phyloP scores from a whole-genome alignment of 768 basidiomycete species.

The Suillus bovinus region DNA sequence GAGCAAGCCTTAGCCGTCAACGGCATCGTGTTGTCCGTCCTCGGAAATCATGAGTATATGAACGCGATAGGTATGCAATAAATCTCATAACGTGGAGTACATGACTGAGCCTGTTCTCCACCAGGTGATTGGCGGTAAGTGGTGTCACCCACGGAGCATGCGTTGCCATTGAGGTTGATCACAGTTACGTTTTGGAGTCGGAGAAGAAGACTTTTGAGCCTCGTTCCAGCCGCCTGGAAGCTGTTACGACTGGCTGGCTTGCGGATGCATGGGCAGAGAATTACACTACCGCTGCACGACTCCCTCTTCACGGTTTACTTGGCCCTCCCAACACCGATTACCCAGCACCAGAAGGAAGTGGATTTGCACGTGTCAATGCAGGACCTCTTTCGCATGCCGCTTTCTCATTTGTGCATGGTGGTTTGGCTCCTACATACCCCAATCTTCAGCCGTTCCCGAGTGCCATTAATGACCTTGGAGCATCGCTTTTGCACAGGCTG shows the following conservation, averaged over 20 bases:
- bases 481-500: slow-evolving; percentile 68
- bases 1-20: slow-evolving; percentile 68
- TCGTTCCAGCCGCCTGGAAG: slow-evolving; percentile 67
- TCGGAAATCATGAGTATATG: slow-evolving; percentile 99
- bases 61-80: slow-evolving; percentile 67
- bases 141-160: slow-evolving; percentile 5
- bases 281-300: slow-evolving; percentile 78
- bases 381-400: slow-evolving; percentile 73
- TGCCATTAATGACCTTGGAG: slow-evolving; percentile 75
- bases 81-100: slow-evolving; percentile 9
- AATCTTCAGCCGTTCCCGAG: slow-evolving; percentile 81
- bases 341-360: slow-evolving; percentile 38
- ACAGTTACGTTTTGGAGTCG: slow-evolving; percentile 79
- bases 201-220: slow-evolving; percentile 85
- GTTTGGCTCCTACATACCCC: slow-evolving; percentile 75
- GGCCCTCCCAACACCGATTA: slow-evolving; percentile 68
- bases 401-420: slow-evolving; percentile 92
- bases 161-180: slow-evolving; percentile 11
- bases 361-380: slow-evolving; percentile 32
- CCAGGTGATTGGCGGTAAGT: slow-evolving; percentile 83
- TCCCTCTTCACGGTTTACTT: slow-evolving; percentile 74
- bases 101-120: slow-evolving; percentile 13
- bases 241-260: slow-evolving; percentile 73
- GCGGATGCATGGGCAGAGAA: slow-evolving; percentile 84
- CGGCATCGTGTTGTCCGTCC: slow-evolving; percentile 70